Conservation (phyloP, 2,329 filamentous ascomycete species). For the Bipolaris zeicola region DNA sequence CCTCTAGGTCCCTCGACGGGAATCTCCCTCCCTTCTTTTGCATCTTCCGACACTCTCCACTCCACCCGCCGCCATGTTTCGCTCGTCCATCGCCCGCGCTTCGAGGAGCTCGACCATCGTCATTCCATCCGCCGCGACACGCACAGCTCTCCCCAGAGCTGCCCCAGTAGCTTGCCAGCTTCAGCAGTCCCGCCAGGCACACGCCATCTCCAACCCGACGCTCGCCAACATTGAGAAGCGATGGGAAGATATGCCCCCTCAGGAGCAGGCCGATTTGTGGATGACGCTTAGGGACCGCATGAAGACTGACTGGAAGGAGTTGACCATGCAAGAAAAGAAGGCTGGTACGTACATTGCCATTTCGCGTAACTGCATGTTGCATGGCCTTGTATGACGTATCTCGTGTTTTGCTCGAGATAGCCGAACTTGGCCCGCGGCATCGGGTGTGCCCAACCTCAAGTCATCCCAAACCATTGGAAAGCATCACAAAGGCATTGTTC, state of each 20-base stretch:
- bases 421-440: conserved; percentile 28
- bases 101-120: conserved; percentile 44
- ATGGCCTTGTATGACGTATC: conserved; percentile 39
- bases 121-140: conserved; percentile 43
- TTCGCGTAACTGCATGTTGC: conserved; percentile 18
- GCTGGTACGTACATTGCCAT: conserved; percentile 73
- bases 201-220: conserved; percentile 97
- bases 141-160: conserved; percentile 40
- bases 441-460: conserved; percentile 15
- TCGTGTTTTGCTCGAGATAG: conserved; percentile 26
- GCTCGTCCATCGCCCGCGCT: conserved; percentile 49
- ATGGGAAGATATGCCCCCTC: conserved; percentile 96
- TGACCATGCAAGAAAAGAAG: conserved; percentile 98
- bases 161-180: conserved; percentile 49
- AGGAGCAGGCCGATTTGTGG: conserved; percentile 99
- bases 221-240: conserved; percentile 98
- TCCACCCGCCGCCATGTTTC: conserved; percentile 48
- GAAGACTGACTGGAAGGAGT: conserved; percentile 95
- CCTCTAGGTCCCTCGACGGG: conserved; percentile 44
- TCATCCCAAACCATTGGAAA: conserved; percentile 16
- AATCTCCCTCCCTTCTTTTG: conserved; percentile 38
- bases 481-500: conserved; percentile 22
- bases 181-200: conserved; percentile 68
- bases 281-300: conserved; percentile 98
- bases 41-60: conserved; percentile 47